These are phyloP conservation scores for Solanum clarkiae DNA, from an alignment of 257 asterid species.

Conservation along the genomic window DNA sequence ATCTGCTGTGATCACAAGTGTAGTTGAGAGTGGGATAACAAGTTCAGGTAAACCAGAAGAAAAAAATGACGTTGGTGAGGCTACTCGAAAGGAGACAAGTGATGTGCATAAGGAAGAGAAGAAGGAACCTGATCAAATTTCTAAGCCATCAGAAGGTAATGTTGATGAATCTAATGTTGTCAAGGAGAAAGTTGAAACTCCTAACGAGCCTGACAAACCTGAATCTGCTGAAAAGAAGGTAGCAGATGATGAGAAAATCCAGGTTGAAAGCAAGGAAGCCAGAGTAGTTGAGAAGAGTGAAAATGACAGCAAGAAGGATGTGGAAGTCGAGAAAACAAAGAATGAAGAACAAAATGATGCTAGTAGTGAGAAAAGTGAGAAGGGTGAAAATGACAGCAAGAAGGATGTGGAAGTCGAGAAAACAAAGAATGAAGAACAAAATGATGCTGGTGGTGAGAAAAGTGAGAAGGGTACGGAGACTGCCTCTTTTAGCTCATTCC, in stretches of 20 bases:
- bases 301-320: conserved; percentile 18
- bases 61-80: neutral
- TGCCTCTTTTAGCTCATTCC: conserved; percentile 65
- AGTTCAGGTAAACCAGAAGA: neutral
- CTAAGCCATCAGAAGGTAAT: conserved; percentile 19
- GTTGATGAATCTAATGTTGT: conserved; percentile 12
- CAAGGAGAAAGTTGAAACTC: conserved; percentile 9
- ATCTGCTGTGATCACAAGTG: conserved; percentile 2
- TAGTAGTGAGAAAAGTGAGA: conserved; percentile 22
- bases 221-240: conserved; percentile 3
- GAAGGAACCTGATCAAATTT: conserved; percentile 8
- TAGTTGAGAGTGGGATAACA: neutral
- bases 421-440: conserved; percentile 22
- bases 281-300: conserved; percentile 13
- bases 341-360: conserved; percentile 23
- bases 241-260: neutral
- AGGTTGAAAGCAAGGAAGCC: conserved; percentile 3
- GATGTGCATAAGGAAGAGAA: neutral
- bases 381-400: conserved; percentile 22
- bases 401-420: conserved; percentile 20
- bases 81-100: conserved; percentile 4
- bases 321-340: conserved; percentile 19
- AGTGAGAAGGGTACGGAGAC: conserved; percentile 36
- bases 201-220: neutral
- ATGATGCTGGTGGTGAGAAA: conserved; percentile 19